Percentiles rank a stretch among this genome's conserved stretches.
Evolutionary conservation across 495 filamentous ascomycete species (phyloP).

Genomic region (Penicillium ochrochloron): DNA sequence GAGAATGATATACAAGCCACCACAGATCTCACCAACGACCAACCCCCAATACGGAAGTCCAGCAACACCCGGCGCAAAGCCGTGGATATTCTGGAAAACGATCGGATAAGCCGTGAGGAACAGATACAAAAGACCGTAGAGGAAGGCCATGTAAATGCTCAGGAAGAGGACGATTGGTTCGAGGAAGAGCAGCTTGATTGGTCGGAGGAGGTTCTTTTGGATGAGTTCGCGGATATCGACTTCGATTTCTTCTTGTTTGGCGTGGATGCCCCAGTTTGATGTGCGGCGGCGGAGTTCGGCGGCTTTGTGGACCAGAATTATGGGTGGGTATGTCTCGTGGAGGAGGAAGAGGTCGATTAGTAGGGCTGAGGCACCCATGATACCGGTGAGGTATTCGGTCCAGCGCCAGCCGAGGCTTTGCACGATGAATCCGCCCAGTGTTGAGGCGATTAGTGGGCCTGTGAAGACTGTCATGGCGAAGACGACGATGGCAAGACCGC

Average conservation of each 20-base stretch:
- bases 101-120: conserved; percentile 82
- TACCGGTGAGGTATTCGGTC: conserved; percentile 73
- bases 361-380: conserved; percentile 81
- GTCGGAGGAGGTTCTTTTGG: conserved; percentile 82
- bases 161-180: conserved; percentile 80
- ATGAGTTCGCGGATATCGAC: conserved; percentile 78
- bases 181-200: conserved; percentile 74
- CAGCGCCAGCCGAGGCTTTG: conserved; percentile 80
- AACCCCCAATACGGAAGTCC: conserved; percentile 85
- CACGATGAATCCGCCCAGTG: conserved; percentile 84
- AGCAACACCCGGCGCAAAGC: conserved; percentile 66
- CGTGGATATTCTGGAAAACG: conserved; percentile 75
- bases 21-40: conserved; percentile 71
- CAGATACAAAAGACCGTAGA: conserved; percentile 81
- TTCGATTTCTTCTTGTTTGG: conserved; percentile 92
- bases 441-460: conserved; percentile 80
- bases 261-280: conserved; percentile 91
- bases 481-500: conserved; percentile 77
- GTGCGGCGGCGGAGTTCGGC: conserved; percentile 78
- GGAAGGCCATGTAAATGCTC: conserved; percentile 81
- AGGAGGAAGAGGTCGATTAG: conserved; percentile 72
- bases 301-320: conserved; percentile 79
- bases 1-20: conserved; percentile 65
- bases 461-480: conserved; percentile 87
- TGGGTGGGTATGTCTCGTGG: conserved; percentile 81